phyloP scores from a whole-genome alignment of 345 rosid species.

The Balakata baccata region DNA sequence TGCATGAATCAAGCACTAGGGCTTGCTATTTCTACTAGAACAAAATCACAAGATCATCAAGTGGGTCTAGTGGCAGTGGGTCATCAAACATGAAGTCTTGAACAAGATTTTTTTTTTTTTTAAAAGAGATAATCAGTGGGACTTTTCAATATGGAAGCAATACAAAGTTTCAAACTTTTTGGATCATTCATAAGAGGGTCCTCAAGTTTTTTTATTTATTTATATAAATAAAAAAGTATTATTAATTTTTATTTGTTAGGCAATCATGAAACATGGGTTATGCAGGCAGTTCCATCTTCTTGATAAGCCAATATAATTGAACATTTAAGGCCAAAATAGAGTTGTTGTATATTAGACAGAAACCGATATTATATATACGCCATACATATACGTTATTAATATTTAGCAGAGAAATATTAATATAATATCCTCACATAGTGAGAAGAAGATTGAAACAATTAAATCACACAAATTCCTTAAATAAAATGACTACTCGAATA shows the following conservation, averaged over 20 bases:
- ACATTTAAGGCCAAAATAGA: not conserved
- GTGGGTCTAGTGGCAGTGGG: not conserved
- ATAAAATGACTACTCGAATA: too few relatives aligned
- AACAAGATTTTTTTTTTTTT: not conserved
- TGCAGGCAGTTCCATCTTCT: conserved; percentile 18
- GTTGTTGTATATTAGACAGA: too few relatives aligned
- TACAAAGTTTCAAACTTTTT: not conserved
- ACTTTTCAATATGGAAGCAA: conserved; percentile 11
- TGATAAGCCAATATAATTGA: conserved; percentile 9
- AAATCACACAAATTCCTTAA: too few relatives aligned
- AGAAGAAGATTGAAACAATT: too few relatives aligned
- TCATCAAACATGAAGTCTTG: conserved; percentile 7
- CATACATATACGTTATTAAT: too few relatives aligned
- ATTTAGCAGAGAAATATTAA: too few relatives aligned
- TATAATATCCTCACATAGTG: too few relatives aligned
- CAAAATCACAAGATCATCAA: not conserved
- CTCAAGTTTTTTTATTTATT: not conserved
- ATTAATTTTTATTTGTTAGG: not conserved
- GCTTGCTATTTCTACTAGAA: not conserved
- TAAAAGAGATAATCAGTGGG: conserved; percentile 14
- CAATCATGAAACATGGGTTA: conserved; percentile 32
- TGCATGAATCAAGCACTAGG: not conserved
- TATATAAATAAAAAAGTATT: not conserved
- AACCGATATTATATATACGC: not conserved
- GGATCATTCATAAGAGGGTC: not conserved